Evolutionary conservation across 2,329 filamentous ascomycete genomes (phyloP).

Genomic region (Polytolypa hystricis): DNA sequence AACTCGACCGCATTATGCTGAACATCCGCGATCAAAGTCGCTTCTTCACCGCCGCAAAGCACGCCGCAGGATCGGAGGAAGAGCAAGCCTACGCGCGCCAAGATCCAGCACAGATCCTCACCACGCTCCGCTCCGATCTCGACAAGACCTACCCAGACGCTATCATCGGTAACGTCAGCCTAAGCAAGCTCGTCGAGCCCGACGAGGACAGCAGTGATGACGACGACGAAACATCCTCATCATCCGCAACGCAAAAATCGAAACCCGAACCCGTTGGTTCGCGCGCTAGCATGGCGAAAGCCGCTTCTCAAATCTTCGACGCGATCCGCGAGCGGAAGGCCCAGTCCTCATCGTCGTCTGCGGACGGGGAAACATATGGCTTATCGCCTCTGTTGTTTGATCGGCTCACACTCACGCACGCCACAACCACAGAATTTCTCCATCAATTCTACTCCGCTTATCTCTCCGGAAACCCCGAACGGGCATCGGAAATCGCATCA

Average conservation of each 20-base stretch:
- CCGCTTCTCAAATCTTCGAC: conserved; percentile 46
- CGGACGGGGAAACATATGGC: conserved; percentile 31
- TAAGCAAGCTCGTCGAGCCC: conserved; percentile 50
- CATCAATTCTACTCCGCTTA: conserved; percentile 95
- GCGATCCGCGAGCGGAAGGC: conserved; percentile 48
- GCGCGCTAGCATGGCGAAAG: conserved; percentile 49
- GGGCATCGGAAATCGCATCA: conserved; percentile 68
- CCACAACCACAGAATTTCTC: conserved; percentile 90
- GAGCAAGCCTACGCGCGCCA: conserved; percentile 56
- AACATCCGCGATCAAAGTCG: conserved; percentile 79
- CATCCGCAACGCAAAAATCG: conserved; percentile 46
- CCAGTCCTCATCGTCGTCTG: conserved; percentile 27
- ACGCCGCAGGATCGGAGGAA: conserved; percentile 32
- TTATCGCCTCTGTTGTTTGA: conserved; percentile 46
- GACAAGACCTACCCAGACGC: conserved; percentile 34
- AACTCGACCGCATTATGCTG: conserved; percentile 68
- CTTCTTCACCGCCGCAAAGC: conserved; percentile 52
- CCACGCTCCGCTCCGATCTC: conserved; percentile 53
- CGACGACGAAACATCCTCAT: conserved; percentile 48
- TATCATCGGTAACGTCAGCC: conserved; percentile 56
- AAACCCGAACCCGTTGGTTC: conserved; percentile 51
- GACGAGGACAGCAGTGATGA: conserved; percentile 54
- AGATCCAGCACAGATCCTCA: conserved; percentile 57
- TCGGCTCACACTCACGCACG: conserved; percentile 64
- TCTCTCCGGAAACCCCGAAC: conserved; percentile 72